Evolutionary conservation across 768 basidiomycete genomes (phyloP).

Genomic region (Tulasnella sp.): DNA sequence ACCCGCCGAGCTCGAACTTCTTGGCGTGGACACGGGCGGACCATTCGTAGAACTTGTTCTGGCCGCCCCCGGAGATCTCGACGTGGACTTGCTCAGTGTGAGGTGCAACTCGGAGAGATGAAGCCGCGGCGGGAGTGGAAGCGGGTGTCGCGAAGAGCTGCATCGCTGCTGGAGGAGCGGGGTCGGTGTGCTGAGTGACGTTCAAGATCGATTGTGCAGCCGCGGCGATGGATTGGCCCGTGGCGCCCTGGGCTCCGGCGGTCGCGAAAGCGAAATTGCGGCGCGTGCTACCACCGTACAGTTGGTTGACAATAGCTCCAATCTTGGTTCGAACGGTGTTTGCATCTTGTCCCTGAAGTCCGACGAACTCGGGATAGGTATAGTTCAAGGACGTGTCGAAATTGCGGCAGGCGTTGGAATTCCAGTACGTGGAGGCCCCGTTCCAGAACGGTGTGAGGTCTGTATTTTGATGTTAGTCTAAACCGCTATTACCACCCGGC

Average conservation of each 20-base stretch:
- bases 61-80: not conserved
- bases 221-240: not conserved
- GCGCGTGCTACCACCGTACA: not conserved
- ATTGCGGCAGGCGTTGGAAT: not conserved
- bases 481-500: not conserved
- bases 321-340: not conserved
- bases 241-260: not conserved
- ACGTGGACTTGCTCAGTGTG: not conserved
- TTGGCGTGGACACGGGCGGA: slow-evolving; percentile 5
- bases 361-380: slow-evolving; percentile 8
- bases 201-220: not conserved
- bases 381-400: not conserved
- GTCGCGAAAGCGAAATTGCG: not conserved
- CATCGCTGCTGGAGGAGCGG: not conserved
- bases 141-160: not conserved
- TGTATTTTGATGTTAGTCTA: not conserved
- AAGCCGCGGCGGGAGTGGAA: not conserved
- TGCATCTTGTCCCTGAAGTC: not conserved
- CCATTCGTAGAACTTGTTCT: not conserved
- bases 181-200: not conserved
- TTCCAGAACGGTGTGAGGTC: slow-evolving; percentile 11
- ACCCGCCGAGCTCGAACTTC: slow-evolving; percentile 3
- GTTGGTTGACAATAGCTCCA: not conserved
- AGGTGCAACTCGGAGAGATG: not conserved
- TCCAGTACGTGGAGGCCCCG: not conserved